Conservation (phyloP, 176 grass and related monocot genomes). For the Echinochloa phyllopogon region DNA sequence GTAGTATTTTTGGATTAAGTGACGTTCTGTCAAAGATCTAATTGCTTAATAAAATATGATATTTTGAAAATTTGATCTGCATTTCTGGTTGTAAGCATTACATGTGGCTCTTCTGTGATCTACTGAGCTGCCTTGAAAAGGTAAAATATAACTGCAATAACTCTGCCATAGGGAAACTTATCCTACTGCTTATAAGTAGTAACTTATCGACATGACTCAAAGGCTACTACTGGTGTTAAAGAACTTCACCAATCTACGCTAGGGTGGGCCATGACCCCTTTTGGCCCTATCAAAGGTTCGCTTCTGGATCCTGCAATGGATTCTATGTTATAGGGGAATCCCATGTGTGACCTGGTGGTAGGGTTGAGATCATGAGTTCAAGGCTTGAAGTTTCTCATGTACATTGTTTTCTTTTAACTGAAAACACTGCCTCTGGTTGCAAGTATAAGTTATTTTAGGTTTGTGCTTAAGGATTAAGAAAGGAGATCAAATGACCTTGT, state of each 20-base stretch:
- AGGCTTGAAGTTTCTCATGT: not conserved
- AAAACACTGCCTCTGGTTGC: not conserved
- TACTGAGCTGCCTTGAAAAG: slow-evolving; percentile 13
- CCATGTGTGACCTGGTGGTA: not conserved
- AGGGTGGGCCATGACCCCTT: too few relatives aligned
- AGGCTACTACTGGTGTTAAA: too few relatives aligned
- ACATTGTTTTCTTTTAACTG: not conserved
- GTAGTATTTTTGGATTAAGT: not conserved
- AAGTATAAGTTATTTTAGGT: too few relatives aligned
- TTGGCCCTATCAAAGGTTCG: too few relatives aligned
- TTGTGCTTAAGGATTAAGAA: too few relatives aligned
- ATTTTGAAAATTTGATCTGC: not conserved
- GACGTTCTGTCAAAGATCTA: not conserved
- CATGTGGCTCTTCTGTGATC: not conserved
- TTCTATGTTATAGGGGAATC: not conserved
- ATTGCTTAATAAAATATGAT: not conserved
- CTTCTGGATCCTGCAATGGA: too few relatives aligned
- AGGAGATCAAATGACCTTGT: too few relatives aligned
- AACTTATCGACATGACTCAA: too few relatives aligned
- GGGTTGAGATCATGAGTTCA: not conserved
- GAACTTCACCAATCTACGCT: too few relatives aligned
- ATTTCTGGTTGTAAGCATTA: not conserved
- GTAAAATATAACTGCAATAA: slow-evolving; percentile 2
- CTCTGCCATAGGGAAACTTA: not conserved
- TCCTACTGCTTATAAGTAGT: not conserved